Evolutionary conservation across 108 stramenopile species (phyloP).

Genomic region (Nitzschia palea): DNA sequence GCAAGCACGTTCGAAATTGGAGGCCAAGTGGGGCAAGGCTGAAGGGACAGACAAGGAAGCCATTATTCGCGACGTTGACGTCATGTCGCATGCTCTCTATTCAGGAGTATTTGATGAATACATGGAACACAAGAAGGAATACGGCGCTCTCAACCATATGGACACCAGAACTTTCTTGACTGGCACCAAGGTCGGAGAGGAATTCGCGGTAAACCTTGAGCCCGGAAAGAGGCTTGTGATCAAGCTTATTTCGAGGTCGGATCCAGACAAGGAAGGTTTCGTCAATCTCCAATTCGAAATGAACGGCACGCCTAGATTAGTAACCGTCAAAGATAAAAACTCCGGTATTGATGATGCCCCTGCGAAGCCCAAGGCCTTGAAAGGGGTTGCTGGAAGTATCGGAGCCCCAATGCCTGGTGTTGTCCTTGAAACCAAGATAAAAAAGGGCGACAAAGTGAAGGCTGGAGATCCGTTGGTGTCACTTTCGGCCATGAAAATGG

Average conservation of each 20-base stretch:
- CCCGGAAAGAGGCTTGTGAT: constrained; percentile 84
- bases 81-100: constrained; percentile 92
- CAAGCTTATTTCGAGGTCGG: constrained; percentile 69
- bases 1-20: constrained; percentile 50
- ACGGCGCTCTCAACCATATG: constrained; percentile 75
- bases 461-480: constrained; percentile 88
- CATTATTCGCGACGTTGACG: constrained; percentile 78
- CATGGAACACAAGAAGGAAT: constrained; percentile 63
- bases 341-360: constrained; percentile 38
- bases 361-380: constrained; percentile 61
- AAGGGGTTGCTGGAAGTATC: constrained; percentile 65
- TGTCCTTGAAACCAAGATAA: constrained; percentile 89
- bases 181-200: constrained; percentile 92
- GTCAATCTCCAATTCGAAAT: constrained; percentile 91
- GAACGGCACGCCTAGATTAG: constrained; percentile 87
- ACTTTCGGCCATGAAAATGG: constrained; percentile 98
- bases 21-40: constrained; percentile 68
- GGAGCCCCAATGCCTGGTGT: constrained; percentile 97
- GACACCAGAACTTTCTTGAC: constrained; percentile 93
- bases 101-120: constrained; percentile 90
- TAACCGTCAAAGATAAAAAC: constrained; percentile 69
- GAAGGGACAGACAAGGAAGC: neutral
- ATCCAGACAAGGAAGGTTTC: constrained; percentile 71
- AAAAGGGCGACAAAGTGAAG: constrained; percentile 83
- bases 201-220: constrained; percentile 72